These are phyloP conservation scores for Somion occarium DNA, from an alignment of 1,284 basidiomycete species.

Conservation along the genomic window DNA sequence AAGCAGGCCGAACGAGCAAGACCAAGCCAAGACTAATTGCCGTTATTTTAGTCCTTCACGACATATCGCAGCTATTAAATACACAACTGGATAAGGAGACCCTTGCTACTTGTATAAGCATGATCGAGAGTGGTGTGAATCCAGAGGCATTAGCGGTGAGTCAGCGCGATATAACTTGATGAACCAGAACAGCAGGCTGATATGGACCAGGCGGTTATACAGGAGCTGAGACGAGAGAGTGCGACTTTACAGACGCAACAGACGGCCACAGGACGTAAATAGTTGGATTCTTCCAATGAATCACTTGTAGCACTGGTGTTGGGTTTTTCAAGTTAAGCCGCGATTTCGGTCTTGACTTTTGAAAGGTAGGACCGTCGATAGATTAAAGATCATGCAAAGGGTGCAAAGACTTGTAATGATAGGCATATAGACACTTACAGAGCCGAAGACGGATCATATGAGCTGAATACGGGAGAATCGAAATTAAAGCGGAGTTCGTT, in stretches of 20 bases:
- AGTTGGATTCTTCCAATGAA: too few relatives aligned
- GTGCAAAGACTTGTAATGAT: too few relatives aligned
- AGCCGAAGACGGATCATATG: too few relatives aligned
- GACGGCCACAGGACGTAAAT: conserved; percentile 11
- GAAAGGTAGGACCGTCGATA: too few relatives aligned
- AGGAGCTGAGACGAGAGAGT: conserved; percentile 67
- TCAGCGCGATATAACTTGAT: conserved; percentile 12
- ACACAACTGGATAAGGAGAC: conserved; percentile 81
- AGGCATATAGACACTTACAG: too few relatives aligned
- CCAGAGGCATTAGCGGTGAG: conserved; percentile 82
- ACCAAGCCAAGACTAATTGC: too few relatives aligned
- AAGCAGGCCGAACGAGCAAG: conserved; percentile 34
- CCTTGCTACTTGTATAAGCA: conserved; percentile 73
- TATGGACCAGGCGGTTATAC: conserved; percentile 58
- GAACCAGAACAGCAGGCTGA: background rate
- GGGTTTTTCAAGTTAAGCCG: too few relatives aligned
- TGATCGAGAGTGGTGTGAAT: conserved; percentile 84
- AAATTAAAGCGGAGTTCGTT: too few relatives aligned
- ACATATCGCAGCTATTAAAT: conserved; percentile 80
- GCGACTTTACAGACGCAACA: conserved; percentile 30
- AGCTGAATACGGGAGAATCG: too few relatives aligned
- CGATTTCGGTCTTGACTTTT: too few relatives aligned
- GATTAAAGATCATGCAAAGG: too few relatives aligned
- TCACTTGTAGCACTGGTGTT: too few relatives aligned
- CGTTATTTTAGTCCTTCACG: conserved; percentile 56